Percentiles rank a stretch among this genome's conserved stretches.
These are phyloP conservation scores for Gossypium aridum DNA, from an alignment of 441 rosid genomes.

Conservation along the genomic window DNA sequence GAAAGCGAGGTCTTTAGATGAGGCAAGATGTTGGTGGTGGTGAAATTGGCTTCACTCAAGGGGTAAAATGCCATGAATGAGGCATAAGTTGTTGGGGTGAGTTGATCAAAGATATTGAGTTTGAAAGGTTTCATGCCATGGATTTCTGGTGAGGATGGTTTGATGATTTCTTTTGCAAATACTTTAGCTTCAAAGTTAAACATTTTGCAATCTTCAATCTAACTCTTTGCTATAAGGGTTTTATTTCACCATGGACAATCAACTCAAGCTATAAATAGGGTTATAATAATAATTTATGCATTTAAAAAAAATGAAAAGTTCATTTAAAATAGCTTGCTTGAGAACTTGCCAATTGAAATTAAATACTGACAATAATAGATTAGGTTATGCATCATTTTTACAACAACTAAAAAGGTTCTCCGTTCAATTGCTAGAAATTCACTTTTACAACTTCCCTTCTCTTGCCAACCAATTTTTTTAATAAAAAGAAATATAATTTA, in stretches of 20 bases:
- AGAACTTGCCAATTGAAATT: no score
- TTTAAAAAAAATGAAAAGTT: no score
- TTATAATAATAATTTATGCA: no score
- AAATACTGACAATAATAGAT: no score
- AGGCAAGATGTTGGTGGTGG: neutral
- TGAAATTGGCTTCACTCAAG: neutral
- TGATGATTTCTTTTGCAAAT: neutral
- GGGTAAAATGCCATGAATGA: neutral
- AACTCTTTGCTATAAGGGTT: neutral
- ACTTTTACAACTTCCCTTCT: no score
- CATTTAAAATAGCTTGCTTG: no score
- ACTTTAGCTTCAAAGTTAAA: neutral
- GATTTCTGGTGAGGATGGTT: neutral
- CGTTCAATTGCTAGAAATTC: no score
- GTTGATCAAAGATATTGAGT: neutral
- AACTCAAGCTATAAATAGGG: neutral
- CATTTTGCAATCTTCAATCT: neutral
- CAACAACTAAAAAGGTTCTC: no score
- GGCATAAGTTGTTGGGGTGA: neutral
- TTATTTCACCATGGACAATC: neutral
- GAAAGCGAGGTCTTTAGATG: neutral
- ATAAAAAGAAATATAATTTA: no score
- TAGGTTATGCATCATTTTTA: no score
- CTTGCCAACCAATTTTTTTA: no score
- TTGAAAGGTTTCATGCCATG: neutral